Conservation (phyloP, 106 monocot species). For the Acorus gramineus region DNA sequence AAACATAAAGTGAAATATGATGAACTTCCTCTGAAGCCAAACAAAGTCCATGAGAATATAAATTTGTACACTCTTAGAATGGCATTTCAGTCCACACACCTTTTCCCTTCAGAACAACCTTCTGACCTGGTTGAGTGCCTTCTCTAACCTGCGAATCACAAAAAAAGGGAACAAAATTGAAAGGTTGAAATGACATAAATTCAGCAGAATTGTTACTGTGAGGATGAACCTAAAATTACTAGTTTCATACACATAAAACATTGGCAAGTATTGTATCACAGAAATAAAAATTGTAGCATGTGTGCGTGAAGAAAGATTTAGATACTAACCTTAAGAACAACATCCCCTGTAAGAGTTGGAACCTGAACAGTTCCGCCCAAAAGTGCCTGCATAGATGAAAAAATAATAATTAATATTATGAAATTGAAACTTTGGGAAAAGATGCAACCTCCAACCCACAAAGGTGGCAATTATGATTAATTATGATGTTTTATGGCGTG, state of each 20-base stretch:
- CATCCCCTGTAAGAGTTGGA: conserved; percentile 97
- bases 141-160: conserved; percentile 52
- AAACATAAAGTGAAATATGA: neutral
- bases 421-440: too few species aligned
- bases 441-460: too few species aligned
- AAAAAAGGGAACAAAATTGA: neutral
- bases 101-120: conserved; percentile 93
- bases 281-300: too few species aligned
- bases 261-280: too few species aligned
- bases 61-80: too few species aligned
- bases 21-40: too few species aligned
- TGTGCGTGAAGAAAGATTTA: too few species aligned
- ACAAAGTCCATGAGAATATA: too few species aligned
- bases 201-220: neutral
- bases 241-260: too few species aligned
- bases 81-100: conserved; percentile 20
- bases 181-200: neutral
- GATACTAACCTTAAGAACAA: conserved; percentile 68
- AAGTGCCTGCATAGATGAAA: conserved; percentile 49
- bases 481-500: too few species aligned
- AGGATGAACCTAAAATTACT: too few species aligned
- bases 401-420: neutral
- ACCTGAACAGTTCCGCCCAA: conserved; percentile 90
- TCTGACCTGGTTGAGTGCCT: conserved; percentile 96
- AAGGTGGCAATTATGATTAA: too few species aligned